Evolutionary conservation across 73 alveolate species (phyloP).

Genomic region (Breviolum minutum): DNA sequence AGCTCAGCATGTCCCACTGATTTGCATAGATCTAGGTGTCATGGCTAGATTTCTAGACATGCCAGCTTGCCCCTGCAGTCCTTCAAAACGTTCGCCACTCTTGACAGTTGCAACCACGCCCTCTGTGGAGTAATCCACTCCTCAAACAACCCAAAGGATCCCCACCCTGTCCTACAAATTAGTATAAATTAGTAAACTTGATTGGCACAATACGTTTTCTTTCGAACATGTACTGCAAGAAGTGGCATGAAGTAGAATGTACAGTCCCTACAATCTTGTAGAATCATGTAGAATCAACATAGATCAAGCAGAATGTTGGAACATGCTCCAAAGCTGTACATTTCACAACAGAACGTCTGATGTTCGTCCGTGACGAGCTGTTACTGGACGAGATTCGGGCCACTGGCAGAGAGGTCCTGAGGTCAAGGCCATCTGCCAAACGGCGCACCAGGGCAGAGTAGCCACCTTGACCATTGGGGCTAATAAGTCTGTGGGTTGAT

Average conservation of each 20-base stretch:
- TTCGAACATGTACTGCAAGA: no score
- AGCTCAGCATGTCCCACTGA: background rate
- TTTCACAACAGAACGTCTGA: background rate
- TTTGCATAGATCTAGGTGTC: background rate
- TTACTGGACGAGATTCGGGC: background rate
- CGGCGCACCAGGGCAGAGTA: conserved; percentile 75
- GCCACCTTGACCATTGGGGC: conserved; percentile 9
- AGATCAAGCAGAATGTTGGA: no score
- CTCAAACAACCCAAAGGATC: no score
- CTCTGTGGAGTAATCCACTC: conserved; percentile 42
- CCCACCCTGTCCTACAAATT: no score
- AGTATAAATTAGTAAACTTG: no score
- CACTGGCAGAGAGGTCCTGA: conserved; percentile 10
- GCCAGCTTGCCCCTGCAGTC: background rate
- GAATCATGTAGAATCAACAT: no score
- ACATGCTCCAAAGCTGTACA: no score
- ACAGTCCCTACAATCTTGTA: no score
- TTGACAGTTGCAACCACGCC: conserved; percentile 40
- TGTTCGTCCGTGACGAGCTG: background rate
- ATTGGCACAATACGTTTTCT: no score
- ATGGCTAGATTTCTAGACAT: background rate
- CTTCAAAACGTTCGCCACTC: background rate
- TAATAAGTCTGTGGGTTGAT: background rate
- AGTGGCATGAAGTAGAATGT: no score
- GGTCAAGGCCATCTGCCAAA: conserved; percentile 63